Conservation (phyloP, 345 rosid species). For the Hibiscus tridactylites region DNA sequence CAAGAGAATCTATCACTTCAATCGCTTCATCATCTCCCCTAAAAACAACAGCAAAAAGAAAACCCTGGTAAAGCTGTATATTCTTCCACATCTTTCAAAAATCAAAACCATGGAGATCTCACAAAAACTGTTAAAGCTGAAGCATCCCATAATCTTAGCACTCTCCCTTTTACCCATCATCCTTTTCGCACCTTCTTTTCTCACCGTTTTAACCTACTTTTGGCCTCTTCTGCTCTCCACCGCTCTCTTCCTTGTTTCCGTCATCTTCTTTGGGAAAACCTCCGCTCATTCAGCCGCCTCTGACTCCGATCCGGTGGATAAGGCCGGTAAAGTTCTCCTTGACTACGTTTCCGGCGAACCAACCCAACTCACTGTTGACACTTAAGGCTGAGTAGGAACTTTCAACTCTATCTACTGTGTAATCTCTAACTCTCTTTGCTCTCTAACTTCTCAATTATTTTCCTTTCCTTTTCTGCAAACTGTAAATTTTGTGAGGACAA, state of each 20-base stretch:
- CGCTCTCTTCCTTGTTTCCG: slow-evolving; percentile 57
- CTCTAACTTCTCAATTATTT: background rate
- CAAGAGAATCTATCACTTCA: too few relatives aligned
- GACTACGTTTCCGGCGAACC: slow-evolving; percentile 70
- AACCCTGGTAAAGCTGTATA: too few relatives aligned
- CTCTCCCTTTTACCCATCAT: slow-evolving; percentile 17
- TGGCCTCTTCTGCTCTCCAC: slow-evolving; percentile 91
- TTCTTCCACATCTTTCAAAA: background rate
- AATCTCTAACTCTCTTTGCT: background rate
- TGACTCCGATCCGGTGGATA: slow-evolving; percentile 26
- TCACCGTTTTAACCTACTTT: slow-evolving; percentile 64
- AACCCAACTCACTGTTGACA: slow-evolving; percentile 22
- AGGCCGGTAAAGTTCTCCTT: slow-evolving; percentile 51
- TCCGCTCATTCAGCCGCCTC: slow-evolving; percentile 26
- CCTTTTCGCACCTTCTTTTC: slow-evolving; percentile 54
- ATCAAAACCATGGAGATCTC: slow-evolving; percentile 42
- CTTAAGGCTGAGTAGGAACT: slow-evolving; percentile 7
- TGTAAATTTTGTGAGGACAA: background rate
- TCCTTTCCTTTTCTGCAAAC: background rate
- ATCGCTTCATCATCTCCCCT: too few relatives aligned
- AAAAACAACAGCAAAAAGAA: too few relatives aligned
- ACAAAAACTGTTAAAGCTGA: slow-evolving; percentile 47
- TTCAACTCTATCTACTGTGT: background rate
- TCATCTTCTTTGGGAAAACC: slow-evolving; percentile 55
- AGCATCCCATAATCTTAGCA: slow-evolving; percentile 38